These are phyloP conservation scores for Wickerhamomyces tratensis DNA, from an alignment of 805 yeast genomes.

Conservation along the genomic window DNA sequence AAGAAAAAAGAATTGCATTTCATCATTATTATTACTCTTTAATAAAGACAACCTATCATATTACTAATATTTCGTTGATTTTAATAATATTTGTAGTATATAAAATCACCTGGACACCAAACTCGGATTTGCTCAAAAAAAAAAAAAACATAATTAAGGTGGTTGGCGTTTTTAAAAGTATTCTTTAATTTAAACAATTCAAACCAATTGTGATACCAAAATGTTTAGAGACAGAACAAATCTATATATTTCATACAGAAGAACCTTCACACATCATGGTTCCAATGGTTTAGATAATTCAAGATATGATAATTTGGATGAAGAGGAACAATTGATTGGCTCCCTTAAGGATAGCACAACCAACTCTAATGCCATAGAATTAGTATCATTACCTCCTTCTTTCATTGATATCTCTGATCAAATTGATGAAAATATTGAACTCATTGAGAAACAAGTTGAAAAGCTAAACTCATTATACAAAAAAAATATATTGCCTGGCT, in stretches of 20 bases:
- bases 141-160: too few relatives aligned
- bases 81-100: too few relatives aligned
- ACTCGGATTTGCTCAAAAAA: too few relatives aligned
- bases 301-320: constrained; percentile 18
- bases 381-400: constrained; percentile 65
- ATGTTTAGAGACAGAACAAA: constrained; percentile 97
- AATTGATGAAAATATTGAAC: constrained; percentile 51
- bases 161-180: too few relatives aligned
- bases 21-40: too few relatives aligned
- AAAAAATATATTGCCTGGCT: constrained; percentile 79
- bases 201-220: background rate
- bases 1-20: too few relatives aligned
- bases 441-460: constrained; percentile 44
- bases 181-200: too few relatives aligned
- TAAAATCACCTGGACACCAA: too few relatives aligned
- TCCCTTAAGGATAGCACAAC: constrained; percentile 4
- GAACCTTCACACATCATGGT: constrained; percentile 71
- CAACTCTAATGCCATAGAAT: constrained; percentile 34
- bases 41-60: too few relatives aligned
- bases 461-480: constrained; percentile 64
- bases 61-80: too few relatives aligned
- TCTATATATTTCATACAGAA: constrained; percentile 75
- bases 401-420: constrained; percentile 67
- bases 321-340: constrained; percentile 21
- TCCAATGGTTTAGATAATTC: constrained; percentile 16